Percentiles rank a stretch among this genome's conserved stretches.
Conservation (phyloP, 2,329 filamentous ascomycete species). For the Onygena corvina region DNA sequence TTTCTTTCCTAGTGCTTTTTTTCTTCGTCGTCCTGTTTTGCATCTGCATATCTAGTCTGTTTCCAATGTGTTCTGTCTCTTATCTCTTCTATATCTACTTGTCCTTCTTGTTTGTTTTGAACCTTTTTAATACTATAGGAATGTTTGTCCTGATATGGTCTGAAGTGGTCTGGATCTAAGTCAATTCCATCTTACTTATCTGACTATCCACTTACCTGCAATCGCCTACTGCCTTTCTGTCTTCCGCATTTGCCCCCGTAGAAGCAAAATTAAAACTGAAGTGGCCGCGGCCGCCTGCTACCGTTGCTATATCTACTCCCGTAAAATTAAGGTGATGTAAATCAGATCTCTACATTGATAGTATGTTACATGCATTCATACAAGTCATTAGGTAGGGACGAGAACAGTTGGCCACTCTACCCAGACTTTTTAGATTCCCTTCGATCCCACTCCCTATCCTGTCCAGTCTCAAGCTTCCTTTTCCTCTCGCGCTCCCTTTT, state of each 20-base stretch:
- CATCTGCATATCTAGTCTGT: slow-evolving; percentile 8
- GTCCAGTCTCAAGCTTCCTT: slow-evolving; percentile 21
- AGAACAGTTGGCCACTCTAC: slow-evolving; percentile 10
- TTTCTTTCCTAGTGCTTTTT: slow-evolving; percentile 8
- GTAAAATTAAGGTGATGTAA: neutral
- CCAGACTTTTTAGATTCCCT: slow-evolving; percentile 9
- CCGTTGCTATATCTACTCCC: neutral
- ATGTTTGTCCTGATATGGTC: neutral
- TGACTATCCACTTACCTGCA: neutral
- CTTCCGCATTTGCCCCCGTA: neutral
- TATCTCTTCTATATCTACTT: slow-evolving; percentile 7
- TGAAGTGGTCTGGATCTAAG: slow-evolving; percentile 5
- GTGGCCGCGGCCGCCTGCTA: neutral
- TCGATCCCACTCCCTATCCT: slow-evolving; percentile 29
- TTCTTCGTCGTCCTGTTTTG: too few species aligned
- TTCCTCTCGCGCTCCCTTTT: slow-evolving; percentile 28
- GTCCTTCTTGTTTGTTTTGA: slow-evolving; percentile 7
- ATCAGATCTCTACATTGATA: neutral
- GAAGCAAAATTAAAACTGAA: neutral
- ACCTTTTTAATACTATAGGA: slow-evolving; percentile 3
- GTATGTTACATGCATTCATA: neutral
- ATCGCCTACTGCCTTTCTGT: neutral
- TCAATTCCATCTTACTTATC: neutral
- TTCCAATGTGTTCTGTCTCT: neutral
- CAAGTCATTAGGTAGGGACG: neutral